A percentile compares a stretch with the other conserved stretches of the same genome.
phyloP scores from a whole-genome alignment of 768 basidiomycete genomes.

The Lactarius trivialis region DNA sequence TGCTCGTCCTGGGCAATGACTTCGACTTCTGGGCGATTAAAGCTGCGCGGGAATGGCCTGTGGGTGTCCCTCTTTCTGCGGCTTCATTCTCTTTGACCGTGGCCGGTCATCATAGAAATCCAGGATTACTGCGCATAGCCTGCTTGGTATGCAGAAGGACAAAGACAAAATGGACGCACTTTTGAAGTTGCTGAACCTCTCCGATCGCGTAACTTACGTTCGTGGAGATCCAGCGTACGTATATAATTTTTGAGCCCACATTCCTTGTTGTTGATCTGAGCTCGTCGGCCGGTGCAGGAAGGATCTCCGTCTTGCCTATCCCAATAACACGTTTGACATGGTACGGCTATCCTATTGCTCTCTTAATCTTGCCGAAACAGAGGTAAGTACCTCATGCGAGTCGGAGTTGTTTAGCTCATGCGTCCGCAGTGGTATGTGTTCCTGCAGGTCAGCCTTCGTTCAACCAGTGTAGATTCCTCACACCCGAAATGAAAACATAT shows the following conservation, averaged over 20 bases:
- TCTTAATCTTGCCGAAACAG: conserved; percentile 19
- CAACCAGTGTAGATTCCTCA: conserved; percentile 11
- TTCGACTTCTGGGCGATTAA: conserved; percentile 65
- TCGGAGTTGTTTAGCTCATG: neutral
- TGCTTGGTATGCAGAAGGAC: conserved; percentile 8
- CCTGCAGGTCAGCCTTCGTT: conserved; percentile 9
- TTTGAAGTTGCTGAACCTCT: neutral
- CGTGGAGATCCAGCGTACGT: conserved; percentile 16
- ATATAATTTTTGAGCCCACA: neutral
- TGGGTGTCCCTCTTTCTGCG: conserved; percentile 27
- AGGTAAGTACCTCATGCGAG: conserved; percentile 8
- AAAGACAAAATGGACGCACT: conserved; percentile 2
- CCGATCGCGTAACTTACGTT: conserved; percentile 11
- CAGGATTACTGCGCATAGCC: conserved; percentile 10
- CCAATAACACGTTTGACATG: conserved; percentile 18
- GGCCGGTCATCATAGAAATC: conserved; percentile 6
- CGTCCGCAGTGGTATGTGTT: conserved; percentile 18
- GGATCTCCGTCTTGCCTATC: conserved; percentile 1
- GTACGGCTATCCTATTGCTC: conserved; percentile 20
- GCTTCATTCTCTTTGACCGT: neutral
- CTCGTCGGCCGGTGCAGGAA: neutral
- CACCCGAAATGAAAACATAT: conserved; percentile 3
- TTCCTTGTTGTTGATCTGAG: neutral
- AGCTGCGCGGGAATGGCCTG: conserved; percentile 62
- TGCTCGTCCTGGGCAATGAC: conserved; percentile 70